Conservation (phyloP, 2,329 filamentous ascomycete genomes). For the Aspergillus ibericus region DNA sequence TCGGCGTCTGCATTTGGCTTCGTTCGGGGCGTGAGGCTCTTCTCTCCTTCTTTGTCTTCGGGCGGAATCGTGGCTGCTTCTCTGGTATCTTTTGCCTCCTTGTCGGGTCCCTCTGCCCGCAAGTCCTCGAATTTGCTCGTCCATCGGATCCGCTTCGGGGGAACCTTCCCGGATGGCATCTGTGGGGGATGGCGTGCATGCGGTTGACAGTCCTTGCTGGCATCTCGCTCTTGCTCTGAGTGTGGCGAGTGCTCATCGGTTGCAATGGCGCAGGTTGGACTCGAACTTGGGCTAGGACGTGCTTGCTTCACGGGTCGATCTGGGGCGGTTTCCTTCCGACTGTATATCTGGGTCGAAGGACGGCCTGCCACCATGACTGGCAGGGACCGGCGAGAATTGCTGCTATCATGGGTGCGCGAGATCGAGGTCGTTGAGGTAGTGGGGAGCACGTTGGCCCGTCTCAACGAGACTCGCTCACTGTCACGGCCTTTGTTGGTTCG, state of each 20-base stretch:
- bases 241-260: not conserved
- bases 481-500: not conserved
- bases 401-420: not conserved
- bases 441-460: not conserved
- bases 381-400: not conserved
- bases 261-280: not conserved
- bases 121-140: conserved; percentile 7
- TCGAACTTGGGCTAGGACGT: not conserved
- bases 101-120: not conserved
- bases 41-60: not conserved
- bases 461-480: not conserved
- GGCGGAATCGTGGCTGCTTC: not conserved
- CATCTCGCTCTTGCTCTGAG: not conserved
- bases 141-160: conserved; percentile 6
- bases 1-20: not conserved
- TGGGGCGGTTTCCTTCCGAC: not conserved
- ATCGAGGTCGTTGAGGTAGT: not conserved
- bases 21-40: not conserved
- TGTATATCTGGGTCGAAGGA: not conserved
- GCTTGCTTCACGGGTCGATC: not conserved
- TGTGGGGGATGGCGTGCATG: not conserved
- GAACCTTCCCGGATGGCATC: not conserved
- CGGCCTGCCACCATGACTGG: not conserved
- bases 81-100: not conserved
- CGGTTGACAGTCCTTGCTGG: not conserved